These are phyloP conservation scores for Rhizophagus clarus DNA, from an alignment of 192 early-diverging fungal species.

Conservation along the genomic window DNA sequence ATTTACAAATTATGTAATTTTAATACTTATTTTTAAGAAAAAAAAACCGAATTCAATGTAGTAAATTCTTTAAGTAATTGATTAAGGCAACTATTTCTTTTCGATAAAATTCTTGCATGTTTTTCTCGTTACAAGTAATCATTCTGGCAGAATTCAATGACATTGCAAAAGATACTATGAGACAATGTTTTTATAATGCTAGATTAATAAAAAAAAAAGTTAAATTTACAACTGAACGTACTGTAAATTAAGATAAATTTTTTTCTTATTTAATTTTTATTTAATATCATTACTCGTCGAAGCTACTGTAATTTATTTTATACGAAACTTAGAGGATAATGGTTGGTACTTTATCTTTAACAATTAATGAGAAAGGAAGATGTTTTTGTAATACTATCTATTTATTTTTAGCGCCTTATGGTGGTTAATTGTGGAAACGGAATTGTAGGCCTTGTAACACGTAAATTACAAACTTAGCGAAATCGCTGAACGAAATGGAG, in stretches of 20 bases:
- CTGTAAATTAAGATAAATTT: too few species aligned
- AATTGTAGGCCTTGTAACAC: constrained; percentile 53
- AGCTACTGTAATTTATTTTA: constrained; percentile 9
- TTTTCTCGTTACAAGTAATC: constrained; percentile 35
- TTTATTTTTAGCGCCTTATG: constrained; percentile 48
- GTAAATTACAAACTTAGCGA: constrained; percentile 33
- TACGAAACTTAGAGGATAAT: not conserved
- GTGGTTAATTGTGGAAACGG: constrained; percentile 62
- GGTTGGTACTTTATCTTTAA: not conserved
- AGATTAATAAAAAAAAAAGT: constrained; percentile 36
- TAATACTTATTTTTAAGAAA: too few species aligned
- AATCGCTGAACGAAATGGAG: constrained; percentile 43
- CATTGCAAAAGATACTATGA: constrained; percentile 53
- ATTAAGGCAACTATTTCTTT: constrained; percentile 8
- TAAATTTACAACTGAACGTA: too few species aligned
- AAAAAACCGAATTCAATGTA: too few species aligned
- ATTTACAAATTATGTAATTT: too few species aligned
- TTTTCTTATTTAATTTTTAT: too few species aligned
- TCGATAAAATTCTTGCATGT: constrained; percentile 1
- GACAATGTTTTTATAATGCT: constrained; percentile 53
- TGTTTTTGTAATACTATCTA: not conserved
- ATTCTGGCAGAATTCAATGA: constrained; percentile 58
- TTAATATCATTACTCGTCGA: too few species aligned
- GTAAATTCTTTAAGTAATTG: not conserved
- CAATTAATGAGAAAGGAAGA: not conserved